phyloP scores from a whole-genome alignment of 2,329 filamentous ascomycete genomes.

The Colletotrichum echinochloae region DNA sequence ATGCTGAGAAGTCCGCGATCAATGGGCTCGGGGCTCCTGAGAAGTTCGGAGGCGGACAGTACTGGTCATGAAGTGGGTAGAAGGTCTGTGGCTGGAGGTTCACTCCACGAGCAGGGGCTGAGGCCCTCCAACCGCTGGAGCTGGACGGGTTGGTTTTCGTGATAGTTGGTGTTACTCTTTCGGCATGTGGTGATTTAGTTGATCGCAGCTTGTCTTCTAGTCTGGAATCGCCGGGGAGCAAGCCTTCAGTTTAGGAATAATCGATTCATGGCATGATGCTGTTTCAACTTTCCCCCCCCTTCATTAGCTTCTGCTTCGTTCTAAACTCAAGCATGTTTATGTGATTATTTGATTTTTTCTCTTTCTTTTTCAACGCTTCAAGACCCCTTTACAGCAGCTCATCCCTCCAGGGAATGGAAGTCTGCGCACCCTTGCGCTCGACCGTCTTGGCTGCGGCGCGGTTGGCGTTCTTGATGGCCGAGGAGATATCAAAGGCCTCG shows the following conservation, averaged over 20 bases:
- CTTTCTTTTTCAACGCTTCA: background rate
- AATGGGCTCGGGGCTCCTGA: conserved; percentile 25
- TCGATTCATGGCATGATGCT: background rate
- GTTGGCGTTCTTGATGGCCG: conserved; percentile 68
- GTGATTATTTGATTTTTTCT: conserved; percentile 19
- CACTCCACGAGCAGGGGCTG: conserved; percentile 7
- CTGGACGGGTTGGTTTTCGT: conserved; percentile 38
- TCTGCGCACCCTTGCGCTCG: conserved; percentile 56
- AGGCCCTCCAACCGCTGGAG: conserved; percentile 29
- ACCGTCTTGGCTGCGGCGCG: conserved; percentile 57
- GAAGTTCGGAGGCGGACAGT: background rate
- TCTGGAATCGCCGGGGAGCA: background rate
- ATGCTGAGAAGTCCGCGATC: conserved; percentile 33
- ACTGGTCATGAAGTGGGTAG: conserved; percentile 11
- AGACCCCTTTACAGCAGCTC: conserved; percentile 47
- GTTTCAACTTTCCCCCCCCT: conserved; percentile 5
- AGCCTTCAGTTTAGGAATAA: background rate
- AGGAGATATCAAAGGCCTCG: conserved; percentile 64
- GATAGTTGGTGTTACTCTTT: background rate
- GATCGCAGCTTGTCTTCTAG: background rate
- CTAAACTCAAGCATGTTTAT: background rate
- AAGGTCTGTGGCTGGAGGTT: conserved; percentile 3
- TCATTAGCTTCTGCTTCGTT: background rate
- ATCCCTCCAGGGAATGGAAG: conserved; percentile 59
- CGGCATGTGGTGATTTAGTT: background rate